A percentile compares a stretch with the other conserved stretches of the same genome.
phyloP scores from a whole-genome alignment of 306 rosid species.

The Spatholobus suberectus region DNA sequence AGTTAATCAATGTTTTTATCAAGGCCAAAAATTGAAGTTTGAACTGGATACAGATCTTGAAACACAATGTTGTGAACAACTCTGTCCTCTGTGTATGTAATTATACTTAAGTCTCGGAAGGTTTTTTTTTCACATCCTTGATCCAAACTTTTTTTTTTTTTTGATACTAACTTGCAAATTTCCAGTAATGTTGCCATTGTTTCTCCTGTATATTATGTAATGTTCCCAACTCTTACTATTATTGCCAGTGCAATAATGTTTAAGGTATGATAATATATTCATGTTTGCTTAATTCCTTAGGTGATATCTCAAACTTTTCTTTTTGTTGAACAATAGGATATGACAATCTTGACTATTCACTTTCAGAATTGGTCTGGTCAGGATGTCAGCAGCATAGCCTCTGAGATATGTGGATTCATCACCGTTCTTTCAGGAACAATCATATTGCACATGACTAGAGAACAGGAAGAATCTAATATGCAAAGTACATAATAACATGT shows the following conservation, averaged over 20 bases:
- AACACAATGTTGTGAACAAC: neutral
- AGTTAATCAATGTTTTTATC: no score
- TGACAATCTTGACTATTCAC: constrained; percentile 11
- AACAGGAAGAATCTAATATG: constrained; percentile 66
- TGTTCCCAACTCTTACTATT: constrained; percentile 93
- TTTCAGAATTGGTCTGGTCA: constrained; percentile 97
- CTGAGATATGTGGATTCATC: constrained; percentile 94
- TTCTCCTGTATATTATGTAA: constrained; percentile 90
- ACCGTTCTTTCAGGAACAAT: constrained; percentile 95
- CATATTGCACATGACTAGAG: constrained; percentile 83
- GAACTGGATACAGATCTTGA: neutral
- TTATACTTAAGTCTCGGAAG: neutral
- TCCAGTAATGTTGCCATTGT: constrained; percentile 57
- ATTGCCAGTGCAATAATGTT: constrained; percentile 92
- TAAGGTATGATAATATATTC: constrained; percentile 58
- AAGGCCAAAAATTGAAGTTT: neutral
- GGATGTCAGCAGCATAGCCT: constrained; percentile 73
- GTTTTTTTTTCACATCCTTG: neutral
- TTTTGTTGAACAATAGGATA: constrained; percentile 19
- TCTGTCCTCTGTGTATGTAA: neutral
- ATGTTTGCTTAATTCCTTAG: constrained; percentile 15
- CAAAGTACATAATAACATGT: constrained; percentile 59
- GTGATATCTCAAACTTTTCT: neutral
- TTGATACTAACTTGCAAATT: constrained; percentile 31
- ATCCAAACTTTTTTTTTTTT: neutral